Evolutionary conservation across 495 filamentous ascomycete genomes (phyloP), one percentile per base, ranked within the genome.

Genomic region (Mycothermus thermophilus): DNA sequence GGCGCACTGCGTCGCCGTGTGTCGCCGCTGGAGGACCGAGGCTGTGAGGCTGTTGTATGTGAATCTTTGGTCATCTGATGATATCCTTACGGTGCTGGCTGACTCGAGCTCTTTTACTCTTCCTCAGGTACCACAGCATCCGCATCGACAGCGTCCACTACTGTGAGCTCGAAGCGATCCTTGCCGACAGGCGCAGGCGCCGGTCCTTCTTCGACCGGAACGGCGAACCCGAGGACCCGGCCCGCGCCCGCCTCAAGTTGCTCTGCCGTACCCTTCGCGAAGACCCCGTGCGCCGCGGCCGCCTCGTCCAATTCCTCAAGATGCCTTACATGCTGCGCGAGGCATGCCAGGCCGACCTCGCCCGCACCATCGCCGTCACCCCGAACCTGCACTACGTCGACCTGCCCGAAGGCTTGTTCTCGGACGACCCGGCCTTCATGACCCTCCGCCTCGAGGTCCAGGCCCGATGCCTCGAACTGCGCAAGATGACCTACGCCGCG

Each of bases 241-340:
- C 86, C 4, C 69, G 77, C 39, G 69, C 74, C 38, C 77, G 90
- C 11, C 69, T 97, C 13, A 66, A 72, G 37, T 63, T 93, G 30
- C 69, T 97, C 27, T 81, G 75, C 52, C 74, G 83, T 27, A 77
- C 85, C 0, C 74, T 96, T 22, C 72, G 87, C 38, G 79, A 87
- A 21, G 74, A 79, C 19, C 67, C 68, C 16, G 65, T 67, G 7
- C 60, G 63, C 20, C 60, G 90, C 11, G 84, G 73, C 0, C 52
- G 60, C 4, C 62, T 69, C 17, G 82, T 94, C 8, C 59, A 79
- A 40, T 81, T 77, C 36, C 61, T 97, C 35, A 88, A 93, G 60
- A 78, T 81, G 47, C 83, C 90, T n/a, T 96, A 94, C 55, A 94
- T 94, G 90, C 79, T 84, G 29, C 76, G 90, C 27, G 88, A 95